Base-by-base conservation (phyloP, 169 alveolate species). In the Plasmodium ovale region DNA sequence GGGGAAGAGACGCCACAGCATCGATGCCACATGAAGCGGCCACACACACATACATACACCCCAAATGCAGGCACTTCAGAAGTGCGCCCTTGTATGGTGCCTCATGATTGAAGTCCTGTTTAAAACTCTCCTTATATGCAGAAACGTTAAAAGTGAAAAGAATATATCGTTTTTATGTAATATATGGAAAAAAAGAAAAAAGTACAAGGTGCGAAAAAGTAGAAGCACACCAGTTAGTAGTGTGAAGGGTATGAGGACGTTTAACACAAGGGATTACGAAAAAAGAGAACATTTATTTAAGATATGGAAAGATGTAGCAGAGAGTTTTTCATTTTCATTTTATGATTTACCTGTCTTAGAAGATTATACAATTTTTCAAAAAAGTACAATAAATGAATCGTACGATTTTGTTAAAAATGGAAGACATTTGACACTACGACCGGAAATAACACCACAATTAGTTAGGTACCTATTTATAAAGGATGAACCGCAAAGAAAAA, bases 391-490 rank as follows among this genome's bases (percentile, higher is more conserved):
- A 29, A 82, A 82, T 68, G 90, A 82, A 44, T 35, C 82, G 0
- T 82, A 82, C 25, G 90, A 82, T 69, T 82, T 82, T 37, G 58
- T 82, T 5, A 82, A 82, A 42, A 82, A 82, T 65, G 67, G 35
- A 5, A 67, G 84, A 12, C 90, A 82, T 53, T 37, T 82, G 19
- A 82, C 67, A 65, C 21, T 82, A 44, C 58, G 90, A 0, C 90
- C 90, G 14, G 90, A 82, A 65, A 82, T 82, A 0, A 82, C 90
- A 25, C 90, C 90, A 37, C 90, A 82, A 35, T 21, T 82, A 35
- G 59, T 82, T 37, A 65, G 25, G 19, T 71, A 82, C 23, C 31
- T 82, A 27, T 82, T 65, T 44, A 27, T 82, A 35, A 67, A 68
- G 4, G 42, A 77, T 23, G 59, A 29, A 21, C 9, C 33, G 16